Percentiles rank a stretch among this genome's conserved stretches.
phyloP scores from a whole-genome alignment of 108 stramenopile genomes.

The Cyclotella baltica region DNA sequence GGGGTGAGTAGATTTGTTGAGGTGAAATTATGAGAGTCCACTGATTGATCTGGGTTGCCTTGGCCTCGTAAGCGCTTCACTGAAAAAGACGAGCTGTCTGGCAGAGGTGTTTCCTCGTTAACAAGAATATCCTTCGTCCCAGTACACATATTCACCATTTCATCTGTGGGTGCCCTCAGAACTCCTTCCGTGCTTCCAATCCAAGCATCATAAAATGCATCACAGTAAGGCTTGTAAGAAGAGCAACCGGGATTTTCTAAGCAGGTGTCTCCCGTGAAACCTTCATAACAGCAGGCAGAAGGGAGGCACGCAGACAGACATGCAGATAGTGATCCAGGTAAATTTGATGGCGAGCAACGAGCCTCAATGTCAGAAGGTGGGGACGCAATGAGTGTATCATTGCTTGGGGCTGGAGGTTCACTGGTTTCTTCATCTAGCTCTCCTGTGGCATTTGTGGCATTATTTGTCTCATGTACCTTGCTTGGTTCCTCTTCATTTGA shows the following conservation, averaged over 20 bases:
- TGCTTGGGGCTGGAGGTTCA: not conserved
- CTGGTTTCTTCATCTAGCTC: not conserved
- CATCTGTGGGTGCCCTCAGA: not conserved
- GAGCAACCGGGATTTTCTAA: constrained; percentile 14
- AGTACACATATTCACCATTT: constrained; percentile 15
- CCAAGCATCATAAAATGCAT: constrained; percentile 39
- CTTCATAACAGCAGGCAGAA: constrained; percentile 30
- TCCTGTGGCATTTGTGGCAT: not conserved
- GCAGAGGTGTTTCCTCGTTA: not conserved
- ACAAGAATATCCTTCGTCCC: not conserved
- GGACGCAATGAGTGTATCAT: not conserved
- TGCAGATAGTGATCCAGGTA: constrained; percentile 31
- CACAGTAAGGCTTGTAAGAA: constrained; percentile 37
- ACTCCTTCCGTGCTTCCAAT: constrained; percentile 33
- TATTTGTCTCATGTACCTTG: not conserved
- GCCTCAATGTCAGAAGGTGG: constrained; percentile 36
- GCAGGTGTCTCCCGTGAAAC: constrained; percentile 5
- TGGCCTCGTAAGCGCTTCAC: constrained; percentile 9
- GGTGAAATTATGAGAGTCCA: not conserved
- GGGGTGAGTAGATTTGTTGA: not conserved
- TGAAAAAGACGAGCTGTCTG: not conserved
- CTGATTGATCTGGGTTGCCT: not conserved
- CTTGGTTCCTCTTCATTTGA: not conserved
- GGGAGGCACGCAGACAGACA: constrained; percentile 30
- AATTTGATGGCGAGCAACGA: constrained; percentile 38